Evolutionary conservation across 371 early-diverging fungal genomes (phyloP), one percentile per base, ranked within the genome.

Genomic region (Fennellomyces sp.): DNA sequence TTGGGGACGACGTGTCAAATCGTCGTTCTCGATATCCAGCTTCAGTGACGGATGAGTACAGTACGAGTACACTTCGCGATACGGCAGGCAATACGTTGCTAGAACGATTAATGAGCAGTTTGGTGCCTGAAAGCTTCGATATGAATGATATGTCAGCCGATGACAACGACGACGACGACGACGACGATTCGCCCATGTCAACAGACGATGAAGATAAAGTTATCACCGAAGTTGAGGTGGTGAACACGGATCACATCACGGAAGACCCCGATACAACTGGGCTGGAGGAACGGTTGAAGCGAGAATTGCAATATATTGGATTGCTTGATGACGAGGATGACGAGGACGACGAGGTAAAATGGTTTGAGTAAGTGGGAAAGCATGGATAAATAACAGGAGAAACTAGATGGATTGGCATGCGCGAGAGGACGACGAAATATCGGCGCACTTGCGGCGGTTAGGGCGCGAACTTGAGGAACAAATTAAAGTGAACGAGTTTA

Each of bases 341-440:
- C 1, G 90, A 91, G 64, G 88, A 89, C 61, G 64, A 67, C 52
- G 91, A 92, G 66, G 89, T 91, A 67, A 65, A 64, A 30, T 49
- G 23, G 5, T 38, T 58, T n/a, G 15, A 42, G 3, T 0, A 6
- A 17, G 7, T 25, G 12, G 27, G 19, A n/a, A 10, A 33, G n/a
- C 10, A 5, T 66, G n/a, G 36, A 29, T 29, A 25, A 17, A 25
- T 13, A 11, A 39, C 17, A 17, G 39, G n/a, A 5, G 39, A 11
- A 29, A 12, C 3, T 56, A 80, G 82, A 71, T 74, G 29, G 85
- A 91, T 51, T 92, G 89, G 88, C 70, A 88, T 54, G 80, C 84
- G 3, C 70, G 80, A 49, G 87, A 91, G 54, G 91, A 92, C 54
- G 96, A 96, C 66, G 94, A 95, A 51, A 84, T 96, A 19, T 85